Evolutionary conservation across 1,284 basidiomycete genomes (phyloP), one percentile per base, ranked within the genome.

Genomic region (Cryptococcus depauperatus): DNA sequence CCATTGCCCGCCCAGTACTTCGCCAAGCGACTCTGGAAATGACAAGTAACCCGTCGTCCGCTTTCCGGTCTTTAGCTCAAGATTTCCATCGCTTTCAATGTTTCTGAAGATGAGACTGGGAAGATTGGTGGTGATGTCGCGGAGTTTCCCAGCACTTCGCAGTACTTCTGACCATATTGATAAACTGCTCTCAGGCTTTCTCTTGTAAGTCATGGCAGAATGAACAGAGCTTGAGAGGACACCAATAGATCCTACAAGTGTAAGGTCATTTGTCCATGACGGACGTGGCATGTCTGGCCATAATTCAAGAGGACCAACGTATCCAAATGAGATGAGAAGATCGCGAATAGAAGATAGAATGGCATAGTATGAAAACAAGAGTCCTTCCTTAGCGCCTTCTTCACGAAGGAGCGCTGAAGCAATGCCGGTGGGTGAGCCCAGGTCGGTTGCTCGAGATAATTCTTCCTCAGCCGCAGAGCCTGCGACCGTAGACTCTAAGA

Each of bases 401-500:
- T 66, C 61, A 19, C 58, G 49, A 7, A 54, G 42, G 0, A 56
- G 26, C 7, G 63, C 63, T 6, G 53, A 45, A 2, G 44, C 43
- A 16, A 58, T 47, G 5, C 57, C 59, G 9, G 55, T 21, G 14
- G 56, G 50, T 5, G 48, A 44, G 3, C 57, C 54, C 5, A 60
- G 51, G 30, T 57, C 59, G 18, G 39, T 27, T 3, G 66, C 63
- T 9, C 57, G 48, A 6, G 57, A 54, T 42, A 65, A 47, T 27
- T 66, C 65, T 47, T 66, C 60, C 43, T 66, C 61, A 10, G 64
- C 65, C 3, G 61, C 59, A 0, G 62, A 55, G 2, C 65, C 66
- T n/a, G 61, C 55, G 11, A 61, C 54, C 8, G 57, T 54, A 18
- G 66, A 63, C 34, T 64, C 57, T 44, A 64, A 61, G 16, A 70